phyloP scores from a whole-genome alignment of 345 rosid species.

The Syzygium jambos region DNA sequence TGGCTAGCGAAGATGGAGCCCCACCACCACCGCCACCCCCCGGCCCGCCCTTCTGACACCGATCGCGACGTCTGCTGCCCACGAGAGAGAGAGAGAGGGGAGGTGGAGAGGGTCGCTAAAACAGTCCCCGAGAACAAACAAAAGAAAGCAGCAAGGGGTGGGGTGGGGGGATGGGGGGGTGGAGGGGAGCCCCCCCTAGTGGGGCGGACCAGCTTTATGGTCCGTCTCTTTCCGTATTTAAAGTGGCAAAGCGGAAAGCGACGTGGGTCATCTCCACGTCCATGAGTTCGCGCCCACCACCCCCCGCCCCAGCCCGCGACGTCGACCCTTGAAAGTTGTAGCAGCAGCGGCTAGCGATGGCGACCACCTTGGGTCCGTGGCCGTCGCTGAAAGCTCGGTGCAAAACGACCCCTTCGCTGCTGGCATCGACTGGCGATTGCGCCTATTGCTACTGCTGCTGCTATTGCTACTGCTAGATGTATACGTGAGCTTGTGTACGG shows the following conservation, averaged over 20 bases:
- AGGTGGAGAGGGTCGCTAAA: too few relatives aligned
- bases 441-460: too few relatives aligned
- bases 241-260: not conserved
- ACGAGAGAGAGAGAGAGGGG: not conserved
- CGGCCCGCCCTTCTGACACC: not conserved
- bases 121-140: not conserved
- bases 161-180: accelerated
- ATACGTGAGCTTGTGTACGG: too few relatives aligned
- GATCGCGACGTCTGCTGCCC: not conserved
- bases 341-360: not conserved
- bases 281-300: not conserved
- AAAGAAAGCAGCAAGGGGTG: not conserved
- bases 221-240: not conserved
- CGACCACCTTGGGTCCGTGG: not conserved
- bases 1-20: not conserved
- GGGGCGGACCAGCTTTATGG: not conserved
- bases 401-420: too few relatives aligned
- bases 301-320: not conserved
- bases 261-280: not conserved
- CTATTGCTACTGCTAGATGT: too few relatives aligned
- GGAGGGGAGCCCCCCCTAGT: not conserved
- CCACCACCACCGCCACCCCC: not conserved
- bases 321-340: not conserved
- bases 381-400: not conserved
- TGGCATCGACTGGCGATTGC: too few relatives aligned